These are phyloP conservation scores for Kwoniella sp. DNA, from an alignment of 768 basidiomycete genomes.

Conservation along the genomic window DNA sequence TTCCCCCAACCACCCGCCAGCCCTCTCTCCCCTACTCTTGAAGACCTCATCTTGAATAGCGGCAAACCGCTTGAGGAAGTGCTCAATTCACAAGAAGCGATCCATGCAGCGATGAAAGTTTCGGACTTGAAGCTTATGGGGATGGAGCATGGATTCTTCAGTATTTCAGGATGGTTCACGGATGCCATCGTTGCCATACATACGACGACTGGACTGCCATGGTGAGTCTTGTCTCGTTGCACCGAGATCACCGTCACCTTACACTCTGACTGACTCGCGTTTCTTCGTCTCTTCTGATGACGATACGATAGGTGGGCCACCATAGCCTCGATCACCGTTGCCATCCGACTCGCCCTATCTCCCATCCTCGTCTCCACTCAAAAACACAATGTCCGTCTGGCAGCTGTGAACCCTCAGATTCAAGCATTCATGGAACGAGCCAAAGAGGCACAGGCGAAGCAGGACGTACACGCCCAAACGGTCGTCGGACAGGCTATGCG, in stretches of 20 bases:
- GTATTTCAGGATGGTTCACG: conserved; percentile 45
- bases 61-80: conserved; percentile 39
- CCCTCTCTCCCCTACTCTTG: conserved; percentile 29
- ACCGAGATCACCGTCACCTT: not conserved
- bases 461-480: conserved; percentile 60
- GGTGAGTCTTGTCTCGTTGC: conserved; percentile 31
- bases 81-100: conserved; percentile 51
- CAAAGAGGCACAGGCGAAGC: conserved; percentile 57
- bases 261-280: not conserved
- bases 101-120: conserved; percentile 47
- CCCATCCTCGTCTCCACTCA: conserved; percentile 62
- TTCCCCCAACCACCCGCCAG: conserved; percentile 22
- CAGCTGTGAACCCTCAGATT: conserved; percentile 66
- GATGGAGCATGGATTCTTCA: conserved; percentile 45
- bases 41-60: conserved; percentile 36
- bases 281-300: not conserved
- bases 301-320: conserved; percentile 55
- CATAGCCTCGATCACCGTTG: conserved; percentile 47
- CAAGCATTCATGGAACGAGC: conserved; percentile 63
- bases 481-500: conserved; percentile 60
- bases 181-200: conserved; percentile 50
- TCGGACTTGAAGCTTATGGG: conserved; percentile 51
- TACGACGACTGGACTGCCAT: conserved; percentile 48
- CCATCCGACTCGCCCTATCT: conserved; percentile 57
- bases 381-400: conserved; percentile 72